A percentile compares a stretch with the other conserved stretches of the same genome.
phyloP scores from a whole-genome alignment of 768 basidiomycete species.

The Suillus americanus region DNA sequence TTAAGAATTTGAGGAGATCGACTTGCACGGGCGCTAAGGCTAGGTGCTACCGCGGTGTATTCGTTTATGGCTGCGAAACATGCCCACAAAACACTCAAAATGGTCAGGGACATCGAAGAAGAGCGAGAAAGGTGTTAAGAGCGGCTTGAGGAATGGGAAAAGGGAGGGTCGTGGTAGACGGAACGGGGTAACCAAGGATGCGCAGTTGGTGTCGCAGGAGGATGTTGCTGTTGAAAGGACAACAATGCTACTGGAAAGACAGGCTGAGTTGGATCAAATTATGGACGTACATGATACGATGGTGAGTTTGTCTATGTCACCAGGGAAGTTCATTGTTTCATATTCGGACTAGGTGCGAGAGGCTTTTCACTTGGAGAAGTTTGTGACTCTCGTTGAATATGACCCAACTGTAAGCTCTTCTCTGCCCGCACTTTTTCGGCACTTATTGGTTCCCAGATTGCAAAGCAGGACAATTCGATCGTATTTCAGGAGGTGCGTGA shows the following conservation, averaged over 20 bases:
- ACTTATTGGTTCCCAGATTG: constrained; percentile 43
- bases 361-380: constrained; percentile 85
- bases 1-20: constrained; percentile 68
- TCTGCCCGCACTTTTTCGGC: background rate
- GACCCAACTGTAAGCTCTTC: constrained; percentile 61
- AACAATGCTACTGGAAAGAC: constrained; percentile 56
- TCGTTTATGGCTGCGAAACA: constrained; percentile 8
- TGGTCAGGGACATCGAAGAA: constrained; percentile 5
- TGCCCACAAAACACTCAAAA: constrained; percentile 25
- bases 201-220: constrained; percentile 14
- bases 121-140: background rate
- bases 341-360: constrained; percentile 64
- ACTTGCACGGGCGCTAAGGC: constrained; percentile 18
- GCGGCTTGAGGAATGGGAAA: constrained; percentile 18
- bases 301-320: constrained; percentile 44
- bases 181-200: constrained; percentile 9
- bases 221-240: constrained; percentile 37
- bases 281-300: constrained; percentile 69
- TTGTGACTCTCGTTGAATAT: constrained; percentile 71
- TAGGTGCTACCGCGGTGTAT: background rate
- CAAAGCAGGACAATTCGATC: constrained; percentile 67
- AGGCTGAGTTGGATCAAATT: constrained; percentile 56
- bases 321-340: background rate
- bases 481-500: constrained; percentile 72
- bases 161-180: background rate